A percentile compares a stretch with the other conserved stretches of the same genome.
These are phyloP conservation scores for Fusarium fujikuroi DNA, from an alignment of 2,329 filamentous ascomycete species.

Conservation along the genomic window DNA sequence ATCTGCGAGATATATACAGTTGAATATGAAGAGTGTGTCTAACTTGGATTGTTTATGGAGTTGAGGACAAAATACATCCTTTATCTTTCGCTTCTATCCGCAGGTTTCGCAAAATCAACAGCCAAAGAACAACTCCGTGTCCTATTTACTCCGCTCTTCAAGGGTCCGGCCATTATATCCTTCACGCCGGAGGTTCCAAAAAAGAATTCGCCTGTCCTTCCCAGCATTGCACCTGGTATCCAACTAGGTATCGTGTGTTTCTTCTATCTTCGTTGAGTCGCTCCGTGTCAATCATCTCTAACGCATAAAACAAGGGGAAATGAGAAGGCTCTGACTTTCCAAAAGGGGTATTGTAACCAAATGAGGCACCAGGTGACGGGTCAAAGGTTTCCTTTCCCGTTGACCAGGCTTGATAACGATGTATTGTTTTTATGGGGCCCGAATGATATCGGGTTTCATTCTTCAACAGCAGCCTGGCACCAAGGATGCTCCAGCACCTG, in stretches of 20 bases:
- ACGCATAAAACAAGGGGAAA: slow-evolving; percentile 22
- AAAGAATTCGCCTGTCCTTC: slow-evolving; percentile 3
- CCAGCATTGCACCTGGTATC: slow-evolving; percentile 11
- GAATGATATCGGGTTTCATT: slow-evolving; percentile 2
- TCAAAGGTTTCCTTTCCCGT: slow-evolving; percentile 9
- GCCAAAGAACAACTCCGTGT: slow-evolving; percentile 24
- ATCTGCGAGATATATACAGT: background rate
- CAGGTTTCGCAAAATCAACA: slow-evolving; percentile 18
- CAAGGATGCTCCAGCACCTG: slow-evolving; percentile 92
- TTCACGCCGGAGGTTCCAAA: slow-evolving; percentile 11
- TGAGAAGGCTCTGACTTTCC: slow-evolving; percentile 29
- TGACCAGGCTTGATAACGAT: slow-evolving; percentile 12
- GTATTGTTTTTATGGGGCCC: background rate
- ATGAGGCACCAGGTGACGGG: slow-evolving; percentile 18
- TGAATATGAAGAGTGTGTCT: slow-evolving; percentile 24
- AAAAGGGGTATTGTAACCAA: slow-evolving; percentile 41
- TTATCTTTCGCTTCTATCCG: slow-evolving; percentile 26
- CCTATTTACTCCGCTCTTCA: slow-evolving; percentile 2
- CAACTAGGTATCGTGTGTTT: slow-evolving; percentile 18
- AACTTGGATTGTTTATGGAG: slow-evolving; percentile 15
- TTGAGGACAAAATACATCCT: slow-evolving; percentile 13
- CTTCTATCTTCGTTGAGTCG: slow-evolving; percentile 27
- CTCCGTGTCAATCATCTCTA: slow-evolving; percentile 33
- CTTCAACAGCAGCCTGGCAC: slow-evolving; percentile 56
- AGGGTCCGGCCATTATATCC: slow-evolving; percentile 15